These are phyloP conservation scores for Rhamnella rubrinervis DNA, from an alignment of 331 rosid genomes.

Conservation along the genomic window DNA sequence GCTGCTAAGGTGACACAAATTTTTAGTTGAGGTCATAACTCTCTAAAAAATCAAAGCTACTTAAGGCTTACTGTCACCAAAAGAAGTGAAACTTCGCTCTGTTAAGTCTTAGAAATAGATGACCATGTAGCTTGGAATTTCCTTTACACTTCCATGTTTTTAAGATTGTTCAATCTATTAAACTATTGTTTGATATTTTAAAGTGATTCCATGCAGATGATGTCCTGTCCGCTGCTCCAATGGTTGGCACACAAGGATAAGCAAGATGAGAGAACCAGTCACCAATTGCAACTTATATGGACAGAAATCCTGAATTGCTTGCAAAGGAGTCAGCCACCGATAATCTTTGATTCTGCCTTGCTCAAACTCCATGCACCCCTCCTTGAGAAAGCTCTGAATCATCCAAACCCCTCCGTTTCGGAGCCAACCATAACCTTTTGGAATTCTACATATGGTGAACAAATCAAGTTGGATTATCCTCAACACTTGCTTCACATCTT, in stretches of 20 bases:
- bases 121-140: not conserved
- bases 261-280: constrained; percentile 39
- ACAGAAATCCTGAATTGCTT: constrained; percentile 51
- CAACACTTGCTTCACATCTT: constrained; percentile 53
- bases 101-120: not conserved
- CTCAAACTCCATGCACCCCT: constrained; percentile 59
- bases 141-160: not conserved
- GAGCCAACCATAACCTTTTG: constrained; percentile 66
- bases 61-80: not conserved
- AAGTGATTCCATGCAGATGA: constrained; percentile 41
- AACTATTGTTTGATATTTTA: not conserved
- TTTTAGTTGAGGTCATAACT: not conserved
- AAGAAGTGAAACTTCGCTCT: not conserved
- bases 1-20: too few species aligned
- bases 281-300: constrained; percentile 57
- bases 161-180: not conserved
- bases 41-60: not conserved
- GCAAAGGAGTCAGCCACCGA: constrained; percentile 53
- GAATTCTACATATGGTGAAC: constrained; percentile 71
- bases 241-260: constrained; percentile 55
- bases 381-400: constrained; percentile 68
- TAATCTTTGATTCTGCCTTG: constrained; percentile 56
- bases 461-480: constrained; percentile 57
- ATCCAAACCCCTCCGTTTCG: constrained; percentile 62
- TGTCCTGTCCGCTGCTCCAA: constrained; percentile 57